Evolutionary conservation across 2,329 filamentous ascomycete species (phyloP).

Genomic region (Beauveria sp.): DNA sequence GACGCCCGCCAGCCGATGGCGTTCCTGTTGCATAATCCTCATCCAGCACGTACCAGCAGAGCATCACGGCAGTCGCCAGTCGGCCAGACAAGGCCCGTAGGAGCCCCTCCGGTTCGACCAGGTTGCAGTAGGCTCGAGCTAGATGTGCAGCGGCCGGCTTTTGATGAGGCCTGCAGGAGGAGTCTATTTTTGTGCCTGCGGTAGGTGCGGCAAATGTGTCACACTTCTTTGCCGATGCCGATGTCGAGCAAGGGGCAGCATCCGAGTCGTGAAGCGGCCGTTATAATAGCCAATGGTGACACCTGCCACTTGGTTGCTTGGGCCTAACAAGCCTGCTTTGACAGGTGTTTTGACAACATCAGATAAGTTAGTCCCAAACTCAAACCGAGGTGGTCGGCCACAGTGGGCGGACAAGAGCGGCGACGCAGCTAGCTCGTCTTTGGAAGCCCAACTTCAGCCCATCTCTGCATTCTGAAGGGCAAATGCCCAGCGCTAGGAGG

Average conservation of each 20-base stretch:
- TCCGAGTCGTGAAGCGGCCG: not conserved
- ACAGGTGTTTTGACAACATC: not conserved
- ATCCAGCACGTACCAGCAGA: too few species aligned
- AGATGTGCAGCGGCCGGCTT: not conserved
- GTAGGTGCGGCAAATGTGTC: not conserved
- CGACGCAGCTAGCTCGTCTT: conserved; percentile 5
- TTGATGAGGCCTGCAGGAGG: not conserved
- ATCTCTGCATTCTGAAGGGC: not conserved
- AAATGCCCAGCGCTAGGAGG: not conserved
- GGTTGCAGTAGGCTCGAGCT: not conserved
- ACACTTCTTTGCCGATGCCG: not conserved
- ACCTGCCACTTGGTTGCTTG: not conserved
- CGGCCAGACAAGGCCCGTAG: not conserved
- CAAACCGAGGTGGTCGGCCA: not conserved
- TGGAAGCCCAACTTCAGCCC: conserved; percentile 3
- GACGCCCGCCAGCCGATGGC: not conserved
- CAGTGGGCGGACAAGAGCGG: not conserved
- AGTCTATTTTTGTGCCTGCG: not conserved
- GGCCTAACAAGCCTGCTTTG: not conserved
- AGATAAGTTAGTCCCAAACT: not conserved
- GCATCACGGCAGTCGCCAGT: not conserved
- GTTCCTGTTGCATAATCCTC: not conserved
- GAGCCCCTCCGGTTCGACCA: conserved; percentile 8
- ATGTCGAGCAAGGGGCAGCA: not conserved
- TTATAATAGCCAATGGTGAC: not conserved